Percentiles rank a stretch among this genome's conserved stretches.
phyloP scores from a whole-genome alignment of 176 grass and related monocot genomes.

The Bolboschoenus planiculmis region DNA sequence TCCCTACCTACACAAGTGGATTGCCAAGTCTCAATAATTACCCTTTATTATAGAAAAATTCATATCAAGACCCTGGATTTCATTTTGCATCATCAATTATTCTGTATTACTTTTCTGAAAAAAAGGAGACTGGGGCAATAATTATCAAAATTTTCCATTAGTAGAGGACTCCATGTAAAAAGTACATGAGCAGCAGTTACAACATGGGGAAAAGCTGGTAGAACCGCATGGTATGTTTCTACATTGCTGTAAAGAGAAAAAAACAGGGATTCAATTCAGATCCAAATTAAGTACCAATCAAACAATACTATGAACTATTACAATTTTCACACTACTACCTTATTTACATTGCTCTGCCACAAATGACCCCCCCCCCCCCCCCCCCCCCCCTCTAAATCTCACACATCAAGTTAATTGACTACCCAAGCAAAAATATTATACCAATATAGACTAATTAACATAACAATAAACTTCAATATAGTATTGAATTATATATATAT shows the following conservation, averaged over 20 bases:
- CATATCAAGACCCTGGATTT: background rate
- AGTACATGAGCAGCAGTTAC: background rate
- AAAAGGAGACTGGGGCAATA: background rate
- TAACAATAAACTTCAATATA: background rate
- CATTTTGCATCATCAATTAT: background rate
- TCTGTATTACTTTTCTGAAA: background rate
- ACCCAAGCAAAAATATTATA: background rate
- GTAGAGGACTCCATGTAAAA: background rate
- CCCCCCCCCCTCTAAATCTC: slow-evolving; percentile 1
- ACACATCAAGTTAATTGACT: background rate
- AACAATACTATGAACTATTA: background rate
- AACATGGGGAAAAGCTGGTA: slow-evolving; percentile 8
- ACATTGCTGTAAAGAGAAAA: slow-evolving; percentile 11
- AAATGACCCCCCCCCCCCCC: background rate
- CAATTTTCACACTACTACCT: background rate
- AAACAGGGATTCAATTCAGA: background rate
- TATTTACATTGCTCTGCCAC: background rate
- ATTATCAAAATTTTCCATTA: background rate
- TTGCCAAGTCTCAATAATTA: background rate
- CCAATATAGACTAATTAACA: background rate
- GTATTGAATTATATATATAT: background rate
- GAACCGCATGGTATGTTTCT: background rate
- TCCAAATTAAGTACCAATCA: slow-evolving; percentile 19
- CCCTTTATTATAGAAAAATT: background rate
- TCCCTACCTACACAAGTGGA: slow-evolving; percentile 7